phyloP scores from a whole-genome alignment of 148 eudicot genomes.

The Camellia sinensis region DNA sequence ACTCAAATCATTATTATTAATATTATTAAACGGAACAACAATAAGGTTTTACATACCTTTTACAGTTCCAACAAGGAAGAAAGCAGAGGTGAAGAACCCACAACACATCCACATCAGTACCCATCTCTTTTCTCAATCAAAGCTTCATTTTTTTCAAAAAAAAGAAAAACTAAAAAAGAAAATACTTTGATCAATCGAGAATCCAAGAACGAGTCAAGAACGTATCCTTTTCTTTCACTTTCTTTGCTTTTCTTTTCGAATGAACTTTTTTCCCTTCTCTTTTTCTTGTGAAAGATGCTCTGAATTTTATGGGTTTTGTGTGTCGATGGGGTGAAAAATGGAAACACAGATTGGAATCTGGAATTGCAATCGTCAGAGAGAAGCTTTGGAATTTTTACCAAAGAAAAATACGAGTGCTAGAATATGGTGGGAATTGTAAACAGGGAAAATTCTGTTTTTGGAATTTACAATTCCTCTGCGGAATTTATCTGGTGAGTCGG shows the following conservation, averaged over 20 bases:
- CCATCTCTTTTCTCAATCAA: conserved; percentile 18
- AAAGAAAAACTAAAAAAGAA: background rate
- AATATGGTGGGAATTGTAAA: no score
- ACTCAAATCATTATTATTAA: no score
- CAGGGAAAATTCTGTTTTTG: no score
- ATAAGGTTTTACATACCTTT: conserved; percentile 17
- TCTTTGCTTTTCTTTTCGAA: conserved; percentile 8
- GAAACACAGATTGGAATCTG: background rate
- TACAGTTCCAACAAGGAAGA: background rate
- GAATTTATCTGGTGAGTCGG: no score
- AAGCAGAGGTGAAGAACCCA: conserved; percentile 9
- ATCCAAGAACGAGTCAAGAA: conserved; percentile 15
- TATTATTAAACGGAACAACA: background rate
- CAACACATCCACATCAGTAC: conserved; percentile 3
- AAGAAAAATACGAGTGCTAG: background rate
- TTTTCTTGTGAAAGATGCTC: background rate
- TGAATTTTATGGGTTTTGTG: background rate
- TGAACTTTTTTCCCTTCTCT: background rate
- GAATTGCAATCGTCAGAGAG: conserved; percentile 15
- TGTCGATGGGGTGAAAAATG: background rate
- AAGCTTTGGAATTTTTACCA: background rate
- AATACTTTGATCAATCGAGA: conserved; percentile 16
- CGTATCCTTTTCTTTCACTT: background rate
- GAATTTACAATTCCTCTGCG: no score
- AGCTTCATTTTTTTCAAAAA: background rate